phyloP scores from a whole-genome alignment of 2,329 filamentous ascomycete species.

The Venturia carpophila region DNA sequence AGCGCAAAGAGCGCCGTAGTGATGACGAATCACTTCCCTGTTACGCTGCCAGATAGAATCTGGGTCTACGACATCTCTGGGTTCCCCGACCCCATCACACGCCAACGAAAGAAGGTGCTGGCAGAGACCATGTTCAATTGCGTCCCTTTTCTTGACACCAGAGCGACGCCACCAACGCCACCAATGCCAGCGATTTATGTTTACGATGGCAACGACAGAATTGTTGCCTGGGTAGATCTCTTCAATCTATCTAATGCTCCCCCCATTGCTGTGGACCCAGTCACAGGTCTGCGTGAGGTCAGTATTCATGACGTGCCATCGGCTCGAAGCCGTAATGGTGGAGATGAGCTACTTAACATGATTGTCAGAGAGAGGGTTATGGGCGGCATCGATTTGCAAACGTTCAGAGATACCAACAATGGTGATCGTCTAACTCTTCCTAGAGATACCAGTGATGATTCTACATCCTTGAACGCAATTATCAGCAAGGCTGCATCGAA shows the following conservation, averaged over 20 bases:
- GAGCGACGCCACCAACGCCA: not conserved
- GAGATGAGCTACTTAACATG: too few relatives aligned
- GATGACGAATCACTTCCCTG: not conserved
- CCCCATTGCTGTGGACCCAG: too few relatives aligned
- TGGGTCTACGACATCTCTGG: not conserved
- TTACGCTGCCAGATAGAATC: not conserved
- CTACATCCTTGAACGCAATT: not conserved
- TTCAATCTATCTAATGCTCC: too few relatives aligned
- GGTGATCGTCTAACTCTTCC: not conserved
- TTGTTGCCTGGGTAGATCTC: not conserved
- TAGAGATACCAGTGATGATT: not conserved
- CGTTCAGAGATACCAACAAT: too few relatives aligned
- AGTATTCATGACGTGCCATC: too few relatives aligned
- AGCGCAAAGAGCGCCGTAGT: not conserved
- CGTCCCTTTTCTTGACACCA: not conserved
- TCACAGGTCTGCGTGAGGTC: too few relatives aligned
- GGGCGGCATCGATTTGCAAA: too few relatives aligned
- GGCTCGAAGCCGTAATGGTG: too few relatives aligned
- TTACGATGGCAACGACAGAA: not conserved
- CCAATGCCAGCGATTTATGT: not conserved
- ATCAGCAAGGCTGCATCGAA: not conserved
- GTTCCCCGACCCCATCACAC: not conserved
- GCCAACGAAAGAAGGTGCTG: not conserved
- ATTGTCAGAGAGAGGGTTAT: too few relatives aligned
- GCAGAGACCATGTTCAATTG: conserved; percentile 5